Conservation (phyloP, 2,329 filamentous ascomycete species). For the Sarocladium strictum region DNA sequence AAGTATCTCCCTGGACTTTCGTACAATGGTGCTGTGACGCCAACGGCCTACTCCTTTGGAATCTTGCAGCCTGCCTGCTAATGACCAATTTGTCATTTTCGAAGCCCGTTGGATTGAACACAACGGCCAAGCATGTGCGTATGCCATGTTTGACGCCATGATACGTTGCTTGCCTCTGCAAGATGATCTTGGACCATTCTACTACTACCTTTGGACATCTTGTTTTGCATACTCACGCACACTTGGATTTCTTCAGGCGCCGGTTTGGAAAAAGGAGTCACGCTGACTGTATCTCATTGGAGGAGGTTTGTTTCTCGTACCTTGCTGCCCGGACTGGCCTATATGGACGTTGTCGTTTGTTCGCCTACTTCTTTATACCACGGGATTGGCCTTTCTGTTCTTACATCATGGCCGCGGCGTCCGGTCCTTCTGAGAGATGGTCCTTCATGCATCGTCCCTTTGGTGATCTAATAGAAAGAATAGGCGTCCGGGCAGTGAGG, state of each 20-base stretch:
- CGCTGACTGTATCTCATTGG: background rate
- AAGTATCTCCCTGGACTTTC: background rate
- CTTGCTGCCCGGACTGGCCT: conserved; percentile 9
- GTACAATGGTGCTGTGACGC: background rate
- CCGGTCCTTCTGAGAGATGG: conserved; percentile 2
- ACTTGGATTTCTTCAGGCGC: background rate
- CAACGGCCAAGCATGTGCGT: background rate
- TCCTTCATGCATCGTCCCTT: background rate
- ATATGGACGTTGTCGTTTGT: conserved; percentile 15
- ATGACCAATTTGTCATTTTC: conserved; percentile 5
- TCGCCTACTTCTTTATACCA: conserved; percentile 12
- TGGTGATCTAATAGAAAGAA: conserved; percentile 22
- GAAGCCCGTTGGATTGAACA: background rate
- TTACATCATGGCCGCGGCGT: conserved; percentile 7
- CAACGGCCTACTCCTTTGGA: background rate
- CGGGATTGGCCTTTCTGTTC: conserved; percentile 3
- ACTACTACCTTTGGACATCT: background rate
- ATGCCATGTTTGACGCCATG: background rate
- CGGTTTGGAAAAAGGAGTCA: conserved; percentile 7
- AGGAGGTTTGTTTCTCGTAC: conserved; percentile 4
- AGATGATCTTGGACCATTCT: conserved; percentile 1
- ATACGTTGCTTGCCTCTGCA: background rate
- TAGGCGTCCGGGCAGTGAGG: conserved; percentile 45
- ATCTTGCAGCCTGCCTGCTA: background rate
- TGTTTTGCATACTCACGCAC: conserved; percentile 5